Percentiles rank a stretch among this genome's conserved stretches.
Evolutionary conservation across 805 yeast species (phyloP).

Genomic region (Metschnikowia borealis): DNA sequence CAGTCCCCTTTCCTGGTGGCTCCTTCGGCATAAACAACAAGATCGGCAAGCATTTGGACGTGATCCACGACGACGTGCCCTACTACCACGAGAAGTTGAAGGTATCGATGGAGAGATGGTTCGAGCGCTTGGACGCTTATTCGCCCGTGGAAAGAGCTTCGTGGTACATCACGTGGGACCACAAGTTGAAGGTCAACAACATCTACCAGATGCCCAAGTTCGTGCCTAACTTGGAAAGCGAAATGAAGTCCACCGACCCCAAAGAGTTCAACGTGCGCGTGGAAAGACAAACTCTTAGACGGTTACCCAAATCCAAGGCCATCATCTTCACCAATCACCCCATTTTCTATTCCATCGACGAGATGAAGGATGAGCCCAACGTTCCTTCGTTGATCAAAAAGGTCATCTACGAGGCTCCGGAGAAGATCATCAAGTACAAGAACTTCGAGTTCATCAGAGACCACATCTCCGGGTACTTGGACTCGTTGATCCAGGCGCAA

Average conservation of each 20-base stretch:
- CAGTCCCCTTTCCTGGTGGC: conserved; percentile 79
- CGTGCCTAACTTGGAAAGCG: conserved; percentile 27
- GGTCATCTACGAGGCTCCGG: conserved; percentile 63
- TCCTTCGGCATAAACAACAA: conserved; percentile 60
- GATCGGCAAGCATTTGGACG: conserved; percentile 58
- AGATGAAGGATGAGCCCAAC: conserved; percentile 72
- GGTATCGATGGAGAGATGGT: conserved; percentile 72
- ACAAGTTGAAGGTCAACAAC: conserved; percentile 51
- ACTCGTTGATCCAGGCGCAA: conserved; percentile 55
- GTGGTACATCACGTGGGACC: conserved; percentile 75
- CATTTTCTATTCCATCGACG: conserved; percentile 72
- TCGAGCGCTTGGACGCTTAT: conserved; percentile 53
- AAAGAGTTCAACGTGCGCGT: conserved; percentile 62
- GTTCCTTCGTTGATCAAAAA: conserved; percentile 72
- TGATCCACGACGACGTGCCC: conserved; percentile 66
- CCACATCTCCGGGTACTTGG: conserved; percentile 56
- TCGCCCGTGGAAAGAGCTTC: conserved; percentile 72
- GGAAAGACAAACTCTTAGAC: conserved; percentile 67
- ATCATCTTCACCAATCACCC: conserved; percentile 76
- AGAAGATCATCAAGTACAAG: conserved; percentile 60
- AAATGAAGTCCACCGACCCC: conserved; percentile 38
- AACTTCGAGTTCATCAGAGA: conserved; percentile 56
- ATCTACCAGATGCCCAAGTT: conserved; percentile 53
- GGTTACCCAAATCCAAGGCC: conserved; percentile 61
- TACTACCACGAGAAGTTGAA: conserved; percentile 62